A percentile compares a stretch with the other conserved stretches of the same genome.
Evolutionary conservation across 768 basidiomycete species (phyloP).

Genomic region (Lactarius trivialis): DNA sequence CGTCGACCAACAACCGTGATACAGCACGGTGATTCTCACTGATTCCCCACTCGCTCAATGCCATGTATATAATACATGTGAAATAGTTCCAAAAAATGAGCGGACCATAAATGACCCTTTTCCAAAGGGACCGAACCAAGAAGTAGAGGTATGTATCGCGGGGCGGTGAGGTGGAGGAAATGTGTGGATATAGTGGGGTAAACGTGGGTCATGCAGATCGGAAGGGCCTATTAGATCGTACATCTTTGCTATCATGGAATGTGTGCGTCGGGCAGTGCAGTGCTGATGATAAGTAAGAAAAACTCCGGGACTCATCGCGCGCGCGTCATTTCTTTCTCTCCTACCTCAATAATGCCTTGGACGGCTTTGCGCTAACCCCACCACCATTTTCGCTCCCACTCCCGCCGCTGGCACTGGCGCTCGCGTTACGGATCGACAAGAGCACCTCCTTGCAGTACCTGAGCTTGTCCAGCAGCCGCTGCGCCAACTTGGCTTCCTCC

Average conservation of each 20-base stretch:
- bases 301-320: not conserved
- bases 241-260: constrained; percentile 13
- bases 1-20: no score
- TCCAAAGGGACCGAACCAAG: constrained; percentile 5
- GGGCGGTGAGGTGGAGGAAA: not conserved
- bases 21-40: no score
- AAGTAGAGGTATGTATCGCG: constrained; percentile 8
- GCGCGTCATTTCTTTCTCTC: not conserved
- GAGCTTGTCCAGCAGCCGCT: constrained; percentile 68
- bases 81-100: constrained; percentile 2
- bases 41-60: not conserved
- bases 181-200: constrained; percentile 1
- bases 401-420: constrained; percentile 27
- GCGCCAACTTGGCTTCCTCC: constrained; percentile 54
- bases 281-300: not conserved
- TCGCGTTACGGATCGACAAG: constrained; percentile 58
- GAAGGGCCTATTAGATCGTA: constrained; percentile 15
- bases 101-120: constrained; percentile 1
- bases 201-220: constrained; percentile 18
- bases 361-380: constrained; percentile 1
- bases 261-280: constrained; percentile 1
- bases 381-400: constrained; percentile 4
- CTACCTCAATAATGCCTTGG: constrained; percentile 11
- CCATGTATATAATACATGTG: constrained; percentile 10
- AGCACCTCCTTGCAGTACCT: constrained; percentile 85